A percentile compares a stretch with the other conserved stretches of the same genome.
Evolutionary conservation across 805 yeast species (phyloP).

Genomic region (Candida broadrunensis): DNA sequence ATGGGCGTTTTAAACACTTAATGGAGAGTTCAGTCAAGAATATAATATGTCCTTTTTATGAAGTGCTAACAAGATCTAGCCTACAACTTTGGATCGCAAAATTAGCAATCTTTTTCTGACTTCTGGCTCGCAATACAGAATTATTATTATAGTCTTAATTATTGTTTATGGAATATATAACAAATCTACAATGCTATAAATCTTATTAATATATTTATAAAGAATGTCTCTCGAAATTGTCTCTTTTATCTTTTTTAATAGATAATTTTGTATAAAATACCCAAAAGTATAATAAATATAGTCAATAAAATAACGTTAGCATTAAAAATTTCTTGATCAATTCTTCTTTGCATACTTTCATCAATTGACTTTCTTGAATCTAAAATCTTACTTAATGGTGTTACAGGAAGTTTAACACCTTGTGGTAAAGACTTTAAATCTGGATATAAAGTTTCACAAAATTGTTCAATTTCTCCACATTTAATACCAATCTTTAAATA

Average conservation of each 20-base stretch:
- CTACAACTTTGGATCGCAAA: no score
- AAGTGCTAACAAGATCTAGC: no score
- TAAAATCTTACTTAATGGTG: constrained; percentile 36
- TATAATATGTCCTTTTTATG: no score
- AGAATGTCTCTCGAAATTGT: background rate
- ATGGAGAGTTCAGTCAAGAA: no score
- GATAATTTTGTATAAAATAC: background rate
- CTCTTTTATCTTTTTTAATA: background rate
- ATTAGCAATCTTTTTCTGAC: no score
- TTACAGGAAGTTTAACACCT: constrained; percentile 40
- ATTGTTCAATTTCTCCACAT: constrained; percentile 87
- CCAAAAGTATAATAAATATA: background rate
- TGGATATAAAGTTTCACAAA: constrained; percentile 76
- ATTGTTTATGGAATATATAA: no score
- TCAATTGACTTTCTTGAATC: constrained; percentile 41
- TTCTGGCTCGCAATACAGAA: no score
- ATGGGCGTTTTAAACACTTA: no score
- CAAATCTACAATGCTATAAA: no score
- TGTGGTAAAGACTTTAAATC: constrained; percentile 48
- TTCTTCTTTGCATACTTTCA: constrained; percentile 10
- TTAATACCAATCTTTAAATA: constrained; percentile 78
- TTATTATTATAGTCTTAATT: no score
- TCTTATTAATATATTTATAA: no score
- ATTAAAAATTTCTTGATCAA: constrained; percentile 5
- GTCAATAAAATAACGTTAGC: constrained; percentile 1